A percentile compares a stretch with the other conserved stretches of the same genome.
These are phyloP conservation scores for Leccinellum rugosiceps DNA, from an alignment of 768 basidiomycete genomes.

Conservation along the genomic window DNA sequence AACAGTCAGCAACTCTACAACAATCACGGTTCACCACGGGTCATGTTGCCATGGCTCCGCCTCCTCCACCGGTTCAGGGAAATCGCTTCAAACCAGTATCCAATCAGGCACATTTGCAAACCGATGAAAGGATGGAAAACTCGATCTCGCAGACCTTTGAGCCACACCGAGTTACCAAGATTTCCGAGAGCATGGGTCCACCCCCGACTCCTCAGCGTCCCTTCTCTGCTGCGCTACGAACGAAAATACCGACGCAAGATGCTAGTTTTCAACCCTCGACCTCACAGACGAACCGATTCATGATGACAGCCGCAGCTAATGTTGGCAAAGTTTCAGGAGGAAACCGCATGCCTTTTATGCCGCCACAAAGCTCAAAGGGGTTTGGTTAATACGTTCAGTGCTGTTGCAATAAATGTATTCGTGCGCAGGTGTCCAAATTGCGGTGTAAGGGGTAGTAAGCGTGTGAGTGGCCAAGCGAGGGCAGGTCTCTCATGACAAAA, in stretches of 20 bases:
- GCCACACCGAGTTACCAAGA: constrained; percentile 24
- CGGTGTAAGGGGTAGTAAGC: neutral
- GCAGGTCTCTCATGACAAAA: neutral
- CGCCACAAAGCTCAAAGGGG: constrained; percentile 33
- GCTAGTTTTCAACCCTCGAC: constrained; percentile 8
- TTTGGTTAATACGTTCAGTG: constrained; percentile 24
- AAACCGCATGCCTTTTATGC: constrained; percentile 57
- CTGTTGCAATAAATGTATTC: constrained; percentile 1
- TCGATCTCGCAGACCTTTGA: constrained; percentile 8
- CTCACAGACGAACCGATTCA: constrained; percentile 31
- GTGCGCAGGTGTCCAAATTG: neutral
- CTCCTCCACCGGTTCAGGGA: constrained; percentile 22
- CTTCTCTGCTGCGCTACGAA: constrained; percentile 24
- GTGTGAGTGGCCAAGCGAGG: constrained; percentile 9
- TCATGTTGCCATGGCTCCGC: constrained; percentile 31
- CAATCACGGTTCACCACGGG: constrained; percentile 35
- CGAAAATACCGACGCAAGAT: constrained; percentile 18
- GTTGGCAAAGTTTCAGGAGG: constrained; percentile 26
- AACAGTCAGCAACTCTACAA: constrained; percentile 36
- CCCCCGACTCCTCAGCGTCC: constrained; percentile 47
- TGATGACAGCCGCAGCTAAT: constrained; percentile 6
- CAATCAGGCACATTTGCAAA: constrained; percentile 9
- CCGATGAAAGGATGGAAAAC: constrained; percentile 10
- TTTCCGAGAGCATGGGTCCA: constrained; percentile 44
- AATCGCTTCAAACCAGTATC: constrained; percentile 26